These are phyloP conservation scores for Talaromyces sp. DNA, from an alignment of 2,329 filamentous ascomycete genomes.

Conservation along the genomic window DNA sequence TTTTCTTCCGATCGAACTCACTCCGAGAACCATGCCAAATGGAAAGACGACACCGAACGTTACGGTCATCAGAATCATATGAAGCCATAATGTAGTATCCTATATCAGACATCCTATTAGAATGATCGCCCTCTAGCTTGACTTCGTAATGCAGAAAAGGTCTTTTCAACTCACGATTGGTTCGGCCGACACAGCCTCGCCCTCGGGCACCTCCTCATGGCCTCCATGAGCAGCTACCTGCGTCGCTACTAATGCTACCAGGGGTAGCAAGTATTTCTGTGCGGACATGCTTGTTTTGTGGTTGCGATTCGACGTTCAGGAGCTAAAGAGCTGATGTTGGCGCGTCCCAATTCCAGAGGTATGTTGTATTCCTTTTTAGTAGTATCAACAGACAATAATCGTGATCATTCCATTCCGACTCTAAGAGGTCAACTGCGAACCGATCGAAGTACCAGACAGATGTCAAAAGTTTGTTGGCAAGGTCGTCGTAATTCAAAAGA, in stretches of 20 bases:
- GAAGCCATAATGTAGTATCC: conserved; percentile 85
- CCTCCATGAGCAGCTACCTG: conserved; percentile 49
- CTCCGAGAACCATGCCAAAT: conserved; percentile 89
- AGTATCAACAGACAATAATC: neutral
- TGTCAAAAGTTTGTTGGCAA: neutral
- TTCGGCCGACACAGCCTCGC: conserved; percentile 65
- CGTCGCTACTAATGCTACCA: conserved; percentile 29
- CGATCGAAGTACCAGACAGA: neutral
- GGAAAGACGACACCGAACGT: conserved; percentile 92
- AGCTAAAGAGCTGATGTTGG: neutral
- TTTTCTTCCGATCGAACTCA: conserved; percentile 40
- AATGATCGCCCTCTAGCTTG: neutral
- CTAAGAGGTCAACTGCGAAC: neutral
- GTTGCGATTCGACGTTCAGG: neutral
- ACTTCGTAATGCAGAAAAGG: neutral
- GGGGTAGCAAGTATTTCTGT: conserved; percentile 19
- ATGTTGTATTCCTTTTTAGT: neutral
- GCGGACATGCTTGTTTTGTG: conserved; percentile 7
- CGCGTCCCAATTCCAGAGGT: neutral
- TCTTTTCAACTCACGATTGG: conserved; percentile 60
- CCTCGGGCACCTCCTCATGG: conserved; percentile 62
- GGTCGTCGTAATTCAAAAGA: neutral
- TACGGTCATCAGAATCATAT: conserved; percentile 83
- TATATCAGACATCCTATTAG: conserved; percentile 26
- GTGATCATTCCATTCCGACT: neutral